Evolutionary conservation across 2,329 filamentous ascomycete genomes (phyloP).

Genomic region (Talaromyces amestolkiae): DNA sequence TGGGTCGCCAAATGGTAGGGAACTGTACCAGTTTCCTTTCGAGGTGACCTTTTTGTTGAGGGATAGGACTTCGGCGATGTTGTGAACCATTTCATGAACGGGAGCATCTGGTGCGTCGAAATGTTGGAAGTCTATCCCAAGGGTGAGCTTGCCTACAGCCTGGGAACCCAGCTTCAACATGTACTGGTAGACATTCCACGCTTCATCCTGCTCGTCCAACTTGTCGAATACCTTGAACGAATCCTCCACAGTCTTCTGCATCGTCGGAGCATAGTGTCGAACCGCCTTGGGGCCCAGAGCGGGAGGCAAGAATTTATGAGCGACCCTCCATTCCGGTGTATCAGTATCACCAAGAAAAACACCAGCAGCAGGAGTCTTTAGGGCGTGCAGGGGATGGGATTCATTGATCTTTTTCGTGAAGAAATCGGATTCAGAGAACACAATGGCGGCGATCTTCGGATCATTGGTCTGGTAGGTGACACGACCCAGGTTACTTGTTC

Average conservation of each 20-base stretch:
- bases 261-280: slow-evolving; percentile 58
- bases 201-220: slow-evolving; percentile 47
- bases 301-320: slow-evolving; percentile 63
- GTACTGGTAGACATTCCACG: slow-evolving; percentile 51
- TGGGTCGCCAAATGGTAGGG: slow-evolving; percentile 56
- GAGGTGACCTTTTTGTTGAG: slow-evolving; percentile 60
- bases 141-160: slow-evolving; percentile 45
- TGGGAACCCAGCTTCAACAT: slow-evolving; percentile 51
- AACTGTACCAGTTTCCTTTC: slow-evolving; percentile 55
- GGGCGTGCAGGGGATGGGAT: slow-evolving; percentile 29
- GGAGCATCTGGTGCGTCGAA: slow-evolving; percentile 46
- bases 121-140: slow-evolving; percentile 48
- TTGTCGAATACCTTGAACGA: slow-evolving; percentile 49
- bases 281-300: slow-evolving; percentile 60
- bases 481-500: slow-evolving; percentile 52
- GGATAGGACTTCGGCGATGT: slow-evolving; percentile 51
- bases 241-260: slow-evolving; percentile 56
- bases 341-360: slow-evolving; percentile 36
- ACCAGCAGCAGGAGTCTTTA: slow-evolving; percentile 28
- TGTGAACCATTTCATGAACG: slow-evolving; percentile 51
- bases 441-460: slow-evolving; percentile 53
- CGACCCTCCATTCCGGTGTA: slow-evolving; percentile 36
- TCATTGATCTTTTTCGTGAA: slow-evolving; percentile 53
- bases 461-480: slow-evolving; percentile 27
- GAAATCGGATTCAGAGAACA: slow-evolving; percentile 51